Base-by-base conservation (phyloP, 371 early-diverging fungal species). In the Apophysomyces variabilis region DNA sequence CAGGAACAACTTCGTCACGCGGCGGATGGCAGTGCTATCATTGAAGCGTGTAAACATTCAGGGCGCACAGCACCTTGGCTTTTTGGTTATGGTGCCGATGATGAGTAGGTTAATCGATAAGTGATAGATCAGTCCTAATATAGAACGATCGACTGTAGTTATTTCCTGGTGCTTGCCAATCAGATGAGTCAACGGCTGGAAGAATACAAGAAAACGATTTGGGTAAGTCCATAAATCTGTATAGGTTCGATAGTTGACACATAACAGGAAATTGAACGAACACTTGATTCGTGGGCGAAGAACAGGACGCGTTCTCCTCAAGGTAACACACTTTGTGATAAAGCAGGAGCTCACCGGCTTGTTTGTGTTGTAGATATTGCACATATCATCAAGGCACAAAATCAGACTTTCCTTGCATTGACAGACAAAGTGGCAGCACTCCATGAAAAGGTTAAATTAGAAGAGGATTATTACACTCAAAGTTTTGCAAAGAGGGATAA, bases 391-490 rank as follows among this genome's bases (percentile, higher is more conserved):
- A 75, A 83, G 56, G 73, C 77, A 62, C 92, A 92, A 64, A 85
- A 92, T 63, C 76, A 85, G 32, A 79, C 84, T 8, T 89, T 92
- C 69, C 68, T 92, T 14, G 81, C 87, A 18, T 68, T 90, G 36
- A 86, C 89, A 2, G 76, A 78, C 38, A 83, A 79, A 54, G 85
- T 89, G 6, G 87, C 90, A 11, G 65, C 72, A 13, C 74, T 87
- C 13, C 87, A 92, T 74, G 90, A 90, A 61, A 75, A 78, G 13
- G 76, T 89, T 38, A 71, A 72, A 43, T 74, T 76, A 62, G 75
- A 84, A 61, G 82, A 85, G 56, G 78, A 74, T 0, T 85, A 76
- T 44, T 77, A 69, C 57, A 45, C 66, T 50, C 77, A 77, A 58
- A 16, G 54, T 50, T 50, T 50, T 21, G 9, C 54, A 5, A 50